These are phyloP conservation scores for Fusarium nematophilum DNA, from an alignment of 2,329 filamentous ascomycete genomes.

Conservation along the genomic window DNA sequence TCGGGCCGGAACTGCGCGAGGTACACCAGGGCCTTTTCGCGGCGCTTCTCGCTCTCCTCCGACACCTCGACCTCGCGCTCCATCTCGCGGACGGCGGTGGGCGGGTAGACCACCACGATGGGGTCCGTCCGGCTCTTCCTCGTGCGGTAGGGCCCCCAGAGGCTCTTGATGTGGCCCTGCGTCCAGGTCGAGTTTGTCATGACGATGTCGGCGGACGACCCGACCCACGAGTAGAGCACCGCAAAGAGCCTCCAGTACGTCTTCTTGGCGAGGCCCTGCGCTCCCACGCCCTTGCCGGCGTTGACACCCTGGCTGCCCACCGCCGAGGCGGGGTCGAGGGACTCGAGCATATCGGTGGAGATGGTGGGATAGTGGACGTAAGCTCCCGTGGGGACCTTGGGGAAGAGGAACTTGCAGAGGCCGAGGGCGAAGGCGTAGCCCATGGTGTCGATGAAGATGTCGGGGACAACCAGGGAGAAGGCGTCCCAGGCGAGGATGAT, in stretches of 20 bases:
- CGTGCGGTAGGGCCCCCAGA: slow-evolving; percentile 76
- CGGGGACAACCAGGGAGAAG: slow-evolving; percentile 89
- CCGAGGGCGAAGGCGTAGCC: slow-evolving; percentile 93
- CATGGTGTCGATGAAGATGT: slow-evolving; percentile 98
- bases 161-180: slow-evolving; percentile 79
- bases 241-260: slow-evolving; percentile 91
- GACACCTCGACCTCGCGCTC: slow-evolving; percentile 79
- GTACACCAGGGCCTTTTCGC: slow-evolving; percentile 83
- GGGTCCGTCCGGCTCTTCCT: slow-evolving; percentile 59
- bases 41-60: slow-evolving; percentile 72
- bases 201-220: slow-evolving; percentile 87
- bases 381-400: slow-evolving; percentile 82
- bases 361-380: slow-evolving; percentile 99
- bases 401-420: slow-evolving; percentile 85
- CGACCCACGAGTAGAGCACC: slow-evolving; percentile 82
- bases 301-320: slow-evolving; percentile 79
- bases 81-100: slow-evolving; percentile 89
- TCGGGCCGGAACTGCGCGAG: slow-evolving; percentile 98
- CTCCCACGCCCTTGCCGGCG: slow-evolving; percentile 81
- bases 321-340: slow-evolving; percentile 72
- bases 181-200: slow-evolving; percentile 99
- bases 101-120: slow-evolving; percentile 87
- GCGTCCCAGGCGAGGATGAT: slow-evolving; percentile 90
- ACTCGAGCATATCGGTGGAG: slow-evolving; percentile 95
- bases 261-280: slow-evolving; percentile 77